Percentiles rank a stretch among this genome's conserved stretches.
phyloP scores from a whole-genome alignment of 2,329 filamentous ascomycete species.

The Fusarium chlamydosporum region DNA sequence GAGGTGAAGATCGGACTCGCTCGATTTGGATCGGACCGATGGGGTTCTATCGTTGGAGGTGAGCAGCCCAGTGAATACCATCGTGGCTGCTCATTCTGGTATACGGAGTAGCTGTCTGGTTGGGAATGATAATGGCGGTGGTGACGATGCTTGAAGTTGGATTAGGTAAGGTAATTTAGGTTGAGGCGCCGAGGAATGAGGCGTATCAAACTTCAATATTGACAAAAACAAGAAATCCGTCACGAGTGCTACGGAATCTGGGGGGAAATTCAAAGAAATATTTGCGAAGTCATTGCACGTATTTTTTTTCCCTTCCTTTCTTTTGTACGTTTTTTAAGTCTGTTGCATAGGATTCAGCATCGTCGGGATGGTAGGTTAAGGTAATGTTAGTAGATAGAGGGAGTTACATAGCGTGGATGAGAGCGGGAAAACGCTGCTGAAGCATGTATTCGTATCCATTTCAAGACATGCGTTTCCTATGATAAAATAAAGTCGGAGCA shows the following conservation, averaged over 20 bases:
- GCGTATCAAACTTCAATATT: conserved; percentile 4
- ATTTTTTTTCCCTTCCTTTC: neutral
- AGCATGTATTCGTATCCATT: conserved; percentile 7
- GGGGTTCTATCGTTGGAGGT: conserved; percentile 58
- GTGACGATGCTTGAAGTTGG: conserved; percentile 24
- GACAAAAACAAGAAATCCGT: neutral
- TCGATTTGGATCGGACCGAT: conserved; percentile 52
- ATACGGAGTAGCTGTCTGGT: conserved; percentile 16
- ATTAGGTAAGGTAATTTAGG: conserved; percentile 42
- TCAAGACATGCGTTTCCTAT: neutral
- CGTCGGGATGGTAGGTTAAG: neutral
- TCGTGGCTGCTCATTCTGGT: conserved; percentile 59
- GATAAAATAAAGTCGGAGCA: neutral
- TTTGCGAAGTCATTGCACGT: neutral
- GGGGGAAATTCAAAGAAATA: neutral
- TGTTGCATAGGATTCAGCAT: neutral
- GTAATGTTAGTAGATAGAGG: neutral
- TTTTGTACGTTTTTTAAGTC: neutral
- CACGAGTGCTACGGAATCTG: neutral
- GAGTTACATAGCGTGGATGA: neutral
- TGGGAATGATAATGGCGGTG: conserved; percentile 23
- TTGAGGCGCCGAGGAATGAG: conserved; percentile 32
- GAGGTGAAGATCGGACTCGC: conserved; percentile 51
- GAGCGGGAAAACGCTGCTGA: neutral
- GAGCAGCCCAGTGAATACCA: conserved; percentile 66